These are phyloP conservation scores for Primulina eburnea DNA, from an alignment of 257 asterid species.

Conservation along the genomic window DNA sequence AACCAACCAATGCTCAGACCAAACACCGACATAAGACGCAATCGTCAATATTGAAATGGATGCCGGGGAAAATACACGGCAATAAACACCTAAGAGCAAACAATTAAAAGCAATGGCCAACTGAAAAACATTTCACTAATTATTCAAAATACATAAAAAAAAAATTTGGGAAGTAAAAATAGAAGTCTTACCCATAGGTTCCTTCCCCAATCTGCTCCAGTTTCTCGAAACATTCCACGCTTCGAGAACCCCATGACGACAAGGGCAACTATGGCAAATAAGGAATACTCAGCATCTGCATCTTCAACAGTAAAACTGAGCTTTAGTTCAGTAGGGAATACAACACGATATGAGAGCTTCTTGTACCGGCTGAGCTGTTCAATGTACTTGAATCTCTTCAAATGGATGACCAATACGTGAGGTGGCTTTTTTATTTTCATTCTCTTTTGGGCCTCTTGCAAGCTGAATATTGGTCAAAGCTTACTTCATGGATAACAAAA, in stretches of 20 bases:
- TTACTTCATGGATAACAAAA: too few relatives aligned
- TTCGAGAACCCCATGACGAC: slow-evolving; percentile 95
- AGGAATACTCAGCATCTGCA: too few relatives aligned
- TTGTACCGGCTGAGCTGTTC: too few relatives aligned
- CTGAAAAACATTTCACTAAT: background rate
- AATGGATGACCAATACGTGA: too few relatives aligned
- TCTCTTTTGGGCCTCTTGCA: too few relatives aligned
- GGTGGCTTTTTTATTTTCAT: too few relatives aligned
- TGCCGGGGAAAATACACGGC: background rate
- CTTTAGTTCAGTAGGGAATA: too few relatives aligned
- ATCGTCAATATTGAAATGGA: background rate
- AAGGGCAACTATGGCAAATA: slow-evolving; percentile 9
- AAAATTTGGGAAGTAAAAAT: background rate
- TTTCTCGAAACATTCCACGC: slow-evolving; percentile 90
- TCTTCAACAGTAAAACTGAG: too few relatives aligned
- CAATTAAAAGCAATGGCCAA: background rate
- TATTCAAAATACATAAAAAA: background rate
- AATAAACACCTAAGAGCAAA: background rate
- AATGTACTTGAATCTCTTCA: too few relatives aligned
- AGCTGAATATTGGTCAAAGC: too few relatives aligned
- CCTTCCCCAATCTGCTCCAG: slow-evolving; percentile 99
- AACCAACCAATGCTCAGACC: slow-evolving; percentile 16
- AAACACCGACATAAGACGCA: background rate
- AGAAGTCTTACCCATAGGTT: slow-evolving; percentile 68
- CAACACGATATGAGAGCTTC: too few relatives aligned